Percentiles rank a stretch among this genome's conserved stretches.
Conservation (phyloP, 169 alveolate species). For the Plasmodium sp. region DNA sequence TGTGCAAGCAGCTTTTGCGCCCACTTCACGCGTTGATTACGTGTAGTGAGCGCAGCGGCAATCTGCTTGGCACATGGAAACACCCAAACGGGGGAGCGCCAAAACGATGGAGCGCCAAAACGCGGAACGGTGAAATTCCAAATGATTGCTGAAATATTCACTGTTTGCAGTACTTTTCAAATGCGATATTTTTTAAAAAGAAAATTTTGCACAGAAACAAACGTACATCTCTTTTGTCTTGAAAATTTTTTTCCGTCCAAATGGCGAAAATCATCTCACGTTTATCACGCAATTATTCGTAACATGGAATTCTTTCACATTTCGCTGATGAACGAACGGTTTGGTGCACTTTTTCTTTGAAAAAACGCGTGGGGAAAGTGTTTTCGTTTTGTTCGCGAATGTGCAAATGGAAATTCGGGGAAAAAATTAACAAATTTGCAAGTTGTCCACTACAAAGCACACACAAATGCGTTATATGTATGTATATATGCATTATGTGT, state of each 20-base stretch:
- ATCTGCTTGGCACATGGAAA: not conserved
- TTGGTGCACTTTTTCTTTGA: not conserved
- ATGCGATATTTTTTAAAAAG: not conserved
- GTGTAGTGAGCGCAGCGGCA: not conserved
- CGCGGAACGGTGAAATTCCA: not conserved
- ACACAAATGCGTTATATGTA: not conserved
- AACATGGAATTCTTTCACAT: not conserved
- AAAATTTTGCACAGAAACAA: not conserved
- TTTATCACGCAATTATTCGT: constrained; percentile 1
- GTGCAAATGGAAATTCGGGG: not conserved
- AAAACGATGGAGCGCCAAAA: not conserved
- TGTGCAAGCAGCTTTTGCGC: not conserved
- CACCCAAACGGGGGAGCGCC: not conserved
- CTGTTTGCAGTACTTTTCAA: not conserved
- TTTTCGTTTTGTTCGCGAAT: not conserved
- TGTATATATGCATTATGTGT: not conserved
- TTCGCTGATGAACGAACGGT: not conserved
- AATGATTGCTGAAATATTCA: not conserved
- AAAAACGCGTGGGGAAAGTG: not conserved
- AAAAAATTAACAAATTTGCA: not conserved
- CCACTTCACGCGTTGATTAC: not conserved
- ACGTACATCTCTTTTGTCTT: not conserved
- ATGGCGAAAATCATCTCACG: not conserved
- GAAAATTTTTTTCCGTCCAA: not conserved
- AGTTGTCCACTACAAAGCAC: not conserved